These are phyloP conservation scores for Aspergillus piperis DNA, from an alignment of 2,329 filamentous ascomycete genomes.

Conservation along the genomic window DNA sequence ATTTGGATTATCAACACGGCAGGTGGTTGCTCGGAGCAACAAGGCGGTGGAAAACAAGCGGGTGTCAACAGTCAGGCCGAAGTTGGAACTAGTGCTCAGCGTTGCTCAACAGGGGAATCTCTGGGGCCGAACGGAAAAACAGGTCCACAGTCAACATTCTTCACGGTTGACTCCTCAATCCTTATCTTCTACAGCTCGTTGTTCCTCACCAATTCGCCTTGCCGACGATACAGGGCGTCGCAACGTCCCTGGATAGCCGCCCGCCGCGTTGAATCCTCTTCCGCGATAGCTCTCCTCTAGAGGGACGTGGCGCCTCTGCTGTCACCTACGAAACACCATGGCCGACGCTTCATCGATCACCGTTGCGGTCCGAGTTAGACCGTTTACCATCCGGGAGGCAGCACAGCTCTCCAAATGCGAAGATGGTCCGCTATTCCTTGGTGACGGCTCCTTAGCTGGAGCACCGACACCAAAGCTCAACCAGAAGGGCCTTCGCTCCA, in stretches of 20 bases:
- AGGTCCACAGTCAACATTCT: conserved; percentile 37
- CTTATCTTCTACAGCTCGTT: conserved; percentile 17
- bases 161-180: conserved; percentile 12
- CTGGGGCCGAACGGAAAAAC: conserved; percentile 14
- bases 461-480: conserved; percentile 80
- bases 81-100: conserved; percentile 17
- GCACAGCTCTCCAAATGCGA: conserved; percentile 78
- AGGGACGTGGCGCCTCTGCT: conserved; percentile 17
- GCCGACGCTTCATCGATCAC: conserved; percentile 53
- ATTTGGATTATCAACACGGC: conserved; percentile 19
- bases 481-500: conserved; percentile 81
- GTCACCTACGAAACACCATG: conserved; percentile 34
- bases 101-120: conserved; percentile 18
- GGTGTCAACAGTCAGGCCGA: conserved; percentile 27
- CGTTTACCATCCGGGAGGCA: conserved; percentile 84
- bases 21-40: conserved; percentile 39
- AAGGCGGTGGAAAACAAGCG: conserved; percentile 27
- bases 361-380: conserved; percentile 62
- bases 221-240: conserved; percentile 24
- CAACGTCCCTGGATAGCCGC: conserved; percentile 21
- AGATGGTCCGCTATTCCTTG: conserved; percentile 88
- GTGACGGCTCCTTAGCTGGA: conserved; percentile 91
- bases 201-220: conserved; percentile 15
- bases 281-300: conserved; percentile 21
- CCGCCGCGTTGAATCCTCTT: conserved; percentile 14